phyloP scores from a whole-genome alignment of 2,329 filamentous ascomycete species.

The Epichloe gansuensis region DNA sequence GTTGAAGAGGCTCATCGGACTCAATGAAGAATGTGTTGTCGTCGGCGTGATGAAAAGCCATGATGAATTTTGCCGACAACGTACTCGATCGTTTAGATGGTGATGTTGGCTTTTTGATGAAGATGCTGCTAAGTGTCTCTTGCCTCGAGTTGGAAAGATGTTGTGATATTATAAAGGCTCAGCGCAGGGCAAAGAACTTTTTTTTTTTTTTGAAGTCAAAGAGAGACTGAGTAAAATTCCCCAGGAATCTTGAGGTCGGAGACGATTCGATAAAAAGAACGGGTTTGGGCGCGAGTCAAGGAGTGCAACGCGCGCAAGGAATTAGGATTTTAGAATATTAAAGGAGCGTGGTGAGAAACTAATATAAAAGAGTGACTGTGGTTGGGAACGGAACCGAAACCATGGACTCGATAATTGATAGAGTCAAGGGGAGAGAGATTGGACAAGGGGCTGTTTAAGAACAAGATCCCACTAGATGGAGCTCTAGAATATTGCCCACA shows the following conservation, averaged over 20 bases:
- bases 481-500: slow-evolving; percentile 24
- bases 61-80: slow-evolving; percentile 20
- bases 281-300: slow-evolving; percentile 16
- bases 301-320: slow-evolving; percentile 29
- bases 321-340: slow-evolving; percentile 46
- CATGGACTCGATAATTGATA: slow-evolving; percentile 25
- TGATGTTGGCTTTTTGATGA: not conserved
- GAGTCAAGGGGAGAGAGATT: slow-evolving; percentile 25
- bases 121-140: not conserved
- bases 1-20: slow-evolving; percentile 35
- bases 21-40: slow-evolving; percentile 44
- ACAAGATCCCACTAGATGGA: slow-evolving; percentile 29
- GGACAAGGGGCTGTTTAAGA: slow-evolving; percentile 35
- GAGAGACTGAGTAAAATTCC: slow-evolving; percentile 36
- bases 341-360: slow-evolving; percentile 41
- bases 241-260: slow-evolving; percentile 38
- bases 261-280: slow-evolving; percentile 31
- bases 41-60: slow-evolving; percentile 33
- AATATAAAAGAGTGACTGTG: slow-evolving; percentile 45
- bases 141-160: slow-evolving; percentile 3
- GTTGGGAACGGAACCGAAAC: slow-evolving; percentile 35
- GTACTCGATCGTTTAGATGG: slow-evolving; percentile 9
- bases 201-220: slow-evolving; percentile 21
- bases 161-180: slow-evolving; percentile 14
- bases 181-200: slow-evolving; percentile 1